These are phyloP conservation scores for Dissophora globulifera DNA, from an alignment of 192 early-diverging fungal species.

Conservation along the genomic window DNA sequence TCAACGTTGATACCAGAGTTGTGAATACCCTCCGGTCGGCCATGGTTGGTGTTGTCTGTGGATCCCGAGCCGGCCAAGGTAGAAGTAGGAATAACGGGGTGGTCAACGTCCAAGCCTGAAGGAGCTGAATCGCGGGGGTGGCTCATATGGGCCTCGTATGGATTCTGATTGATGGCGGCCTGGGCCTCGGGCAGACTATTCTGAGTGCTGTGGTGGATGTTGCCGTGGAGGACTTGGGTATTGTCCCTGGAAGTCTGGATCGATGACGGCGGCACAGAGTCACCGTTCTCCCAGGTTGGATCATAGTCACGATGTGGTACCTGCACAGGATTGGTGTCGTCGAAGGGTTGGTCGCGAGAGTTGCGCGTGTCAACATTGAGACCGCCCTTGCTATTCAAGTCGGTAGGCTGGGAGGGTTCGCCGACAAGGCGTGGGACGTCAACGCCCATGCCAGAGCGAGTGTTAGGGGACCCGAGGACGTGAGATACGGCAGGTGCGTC, in stretches of 20 bases:
- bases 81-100: conserved; percentile 2
- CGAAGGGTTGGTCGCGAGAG: too few relatives aligned
- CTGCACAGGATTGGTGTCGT: conserved; percentile 2
- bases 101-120: conserved; percentile 22
- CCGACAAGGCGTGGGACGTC: conserved; percentile 20
- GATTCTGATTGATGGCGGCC: conserved; percentile 7
- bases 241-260: conserved; percentile 6
- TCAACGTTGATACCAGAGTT: conserved; percentile 36
- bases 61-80: conserved; percentile 17
- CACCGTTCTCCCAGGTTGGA: background rate
- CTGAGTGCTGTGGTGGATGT: conserved; percentile 8
- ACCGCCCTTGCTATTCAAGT: background rate
- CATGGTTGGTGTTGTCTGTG: conserved; percentile 10
- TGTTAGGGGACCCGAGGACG: background rate
- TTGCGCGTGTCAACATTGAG: conserved; percentile 40
- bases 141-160: background rate
- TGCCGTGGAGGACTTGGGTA: conserved; percentile 3
- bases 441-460: conserved; percentile 16
- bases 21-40: conserved; percentile 6
- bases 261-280: too few relatives aligned
- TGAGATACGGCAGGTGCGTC: conserved; percentile 17
- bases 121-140: background rate
- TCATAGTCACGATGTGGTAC: conserved; percentile 3
- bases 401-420: background rate
- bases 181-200: background rate